phyloP scores from a whole-genome alignment of 805 yeast species.

The Torulaspora gathmanii region DNA sequence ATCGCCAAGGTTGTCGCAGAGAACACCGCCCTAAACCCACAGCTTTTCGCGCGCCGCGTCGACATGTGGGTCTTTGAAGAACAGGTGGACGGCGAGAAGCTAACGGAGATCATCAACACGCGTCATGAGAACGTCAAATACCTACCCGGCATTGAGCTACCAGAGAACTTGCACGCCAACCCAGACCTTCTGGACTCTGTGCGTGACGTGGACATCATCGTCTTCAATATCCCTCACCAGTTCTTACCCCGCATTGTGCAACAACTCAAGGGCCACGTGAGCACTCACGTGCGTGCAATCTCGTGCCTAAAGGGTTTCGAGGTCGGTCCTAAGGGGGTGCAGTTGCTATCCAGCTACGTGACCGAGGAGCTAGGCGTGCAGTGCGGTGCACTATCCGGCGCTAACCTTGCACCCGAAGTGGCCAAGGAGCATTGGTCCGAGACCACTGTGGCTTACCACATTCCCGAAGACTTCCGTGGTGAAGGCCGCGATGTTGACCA shows the following conservation, averaged over 20 bases:
- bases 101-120: conserved; percentile 87
- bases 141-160: conserved; percentile 82
- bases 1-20: conserved; percentile 94
- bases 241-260: conserved; percentile 73
- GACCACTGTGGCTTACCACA: conserved; percentile 88
- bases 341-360: conserved; percentile 73
- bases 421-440: conserved; percentile 96
- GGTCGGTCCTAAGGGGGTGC: conserved; percentile 79
- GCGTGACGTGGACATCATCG: conserved; percentile 73
- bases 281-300: conserved; percentile 72
- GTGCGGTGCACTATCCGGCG: conserved; percentile 97
- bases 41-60: conserved; percentile 66
- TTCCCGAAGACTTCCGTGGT: conserved; percentile 56
- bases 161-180: conserved; percentile 80
- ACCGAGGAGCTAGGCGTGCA: conserved; percentile 75
- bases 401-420: conserved; percentile 95
- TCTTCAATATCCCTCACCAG: conserved; percentile 97
- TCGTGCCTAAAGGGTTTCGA: conserved; percentile 96
- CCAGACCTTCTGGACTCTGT: conserved; percentile 78
- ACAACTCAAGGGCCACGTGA: conserved; percentile 72
- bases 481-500: conserved; percentile 56
- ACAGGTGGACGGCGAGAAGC: conserved; percentile 63
- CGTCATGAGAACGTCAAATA: conserved; percentile 92
- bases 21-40: conserved; percentile 67
- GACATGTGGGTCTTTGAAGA: conserved; percentile 98